Evolutionary conservation across 2,329 filamentous ascomycete species (phyloP).

Genomic region (Claviceps monticola): DNA sequence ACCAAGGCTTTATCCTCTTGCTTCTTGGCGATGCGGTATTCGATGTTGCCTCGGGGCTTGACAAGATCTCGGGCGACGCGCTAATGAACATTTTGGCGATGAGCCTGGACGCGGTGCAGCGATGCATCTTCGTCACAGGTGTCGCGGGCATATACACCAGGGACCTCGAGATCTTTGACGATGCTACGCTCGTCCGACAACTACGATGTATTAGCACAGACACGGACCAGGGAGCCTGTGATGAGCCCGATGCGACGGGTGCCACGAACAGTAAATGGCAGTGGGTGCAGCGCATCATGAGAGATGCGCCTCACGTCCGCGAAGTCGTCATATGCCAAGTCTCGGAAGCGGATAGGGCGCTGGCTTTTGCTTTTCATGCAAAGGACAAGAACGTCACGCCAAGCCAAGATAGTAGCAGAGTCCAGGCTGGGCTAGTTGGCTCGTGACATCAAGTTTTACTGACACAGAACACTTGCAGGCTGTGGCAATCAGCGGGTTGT

Average conservation of each 20-base stretch:
- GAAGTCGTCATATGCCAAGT: background rate
- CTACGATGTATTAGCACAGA: background rate
- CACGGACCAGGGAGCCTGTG: background rate
- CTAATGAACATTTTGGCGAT: background rate
- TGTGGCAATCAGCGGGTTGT: too few relatives aligned
- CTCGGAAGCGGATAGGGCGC: background rate
- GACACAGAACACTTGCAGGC: too few relatives aligned
- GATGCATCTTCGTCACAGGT: constrained; percentile 3
- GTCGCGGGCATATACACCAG: constrained; percentile 2
- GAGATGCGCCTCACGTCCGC: too few relatives aligned
- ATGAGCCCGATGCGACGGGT: background rate
- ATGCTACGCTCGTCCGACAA: background rate
- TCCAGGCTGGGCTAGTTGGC: too few relatives aligned
- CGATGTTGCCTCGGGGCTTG: background rate
- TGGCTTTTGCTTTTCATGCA: background rate
- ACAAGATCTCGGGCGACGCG: constrained; percentile 3
- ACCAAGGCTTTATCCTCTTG: constrained; percentile 1
- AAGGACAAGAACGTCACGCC: too few relatives aligned
- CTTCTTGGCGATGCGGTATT: constrained; percentile 2
- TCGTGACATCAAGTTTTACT: too few relatives aligned
- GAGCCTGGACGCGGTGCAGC: background rate
- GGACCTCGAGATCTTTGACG: background rate
- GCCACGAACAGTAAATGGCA: constrained; percentile 1
- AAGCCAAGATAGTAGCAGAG: too few relatives aligned
- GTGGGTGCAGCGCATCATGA: constrained; percentile 1